Evolutionary conservation across 176 grass and related monocot species (phyloP).

Genomic region (Lolium perenne): DNA sequence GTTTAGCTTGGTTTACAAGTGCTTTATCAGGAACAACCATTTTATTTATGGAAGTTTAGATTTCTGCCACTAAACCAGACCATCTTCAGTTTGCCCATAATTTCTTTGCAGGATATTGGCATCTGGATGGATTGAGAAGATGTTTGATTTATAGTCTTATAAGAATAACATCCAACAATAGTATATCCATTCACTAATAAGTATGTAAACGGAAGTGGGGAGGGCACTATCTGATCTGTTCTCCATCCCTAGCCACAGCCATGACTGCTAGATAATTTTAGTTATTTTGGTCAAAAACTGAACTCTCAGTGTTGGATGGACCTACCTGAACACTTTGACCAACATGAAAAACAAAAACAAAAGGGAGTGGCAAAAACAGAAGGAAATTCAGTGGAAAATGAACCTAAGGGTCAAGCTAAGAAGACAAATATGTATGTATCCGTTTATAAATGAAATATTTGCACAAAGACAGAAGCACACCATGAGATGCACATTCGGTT

Average conservation of each 20-base stretch:
- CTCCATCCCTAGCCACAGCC: background rate
- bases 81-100: background rate
- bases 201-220: background rate
- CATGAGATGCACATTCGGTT: background rate
- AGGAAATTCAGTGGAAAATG: background rate
- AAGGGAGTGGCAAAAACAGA: background rate
- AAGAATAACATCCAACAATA: background rate
- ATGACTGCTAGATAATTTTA: background rate
- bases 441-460: background rate
- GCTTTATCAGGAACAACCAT: background rate
- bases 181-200: background rate
- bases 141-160: background rate
- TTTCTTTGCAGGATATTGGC: no score
- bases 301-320: background rate
- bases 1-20: background rate
- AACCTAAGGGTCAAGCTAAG: background rate
- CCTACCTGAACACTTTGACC: background rate
- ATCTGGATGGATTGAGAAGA: background rate
- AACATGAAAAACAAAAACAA: background rate
- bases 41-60: background rate
- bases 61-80: slow-evolving; percentile 4
- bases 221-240: background rate
- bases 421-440: background rate
- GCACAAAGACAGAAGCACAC: background rate
- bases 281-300: background rate